Conservation (phyloP, 345 rosid genomes). For the Citrus cavaleriei region DNA sequence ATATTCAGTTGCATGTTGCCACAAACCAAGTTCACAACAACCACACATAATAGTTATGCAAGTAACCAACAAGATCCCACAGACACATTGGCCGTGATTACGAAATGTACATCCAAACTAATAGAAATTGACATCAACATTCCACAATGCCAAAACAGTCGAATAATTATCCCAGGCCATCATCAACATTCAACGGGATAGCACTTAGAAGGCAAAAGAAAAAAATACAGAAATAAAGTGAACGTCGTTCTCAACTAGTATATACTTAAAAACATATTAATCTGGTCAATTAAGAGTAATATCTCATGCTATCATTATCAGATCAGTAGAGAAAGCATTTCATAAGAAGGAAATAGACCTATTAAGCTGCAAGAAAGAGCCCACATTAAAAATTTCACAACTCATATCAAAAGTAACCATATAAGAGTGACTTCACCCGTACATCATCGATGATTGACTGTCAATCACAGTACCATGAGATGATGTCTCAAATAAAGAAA, state of each 20-base stretch:
- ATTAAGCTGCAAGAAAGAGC: not conserved
- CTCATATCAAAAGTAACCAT: not conserved
- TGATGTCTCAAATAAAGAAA: not conserved
- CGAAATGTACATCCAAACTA: not conserved
- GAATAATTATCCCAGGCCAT: not conserved
- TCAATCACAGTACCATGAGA: not conserved
- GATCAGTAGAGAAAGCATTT: not conserved
- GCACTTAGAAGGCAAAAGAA: not conserved
- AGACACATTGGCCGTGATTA: not conserved
- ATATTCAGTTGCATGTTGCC: not conserved
- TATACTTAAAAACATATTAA: constrained; percentile 1
- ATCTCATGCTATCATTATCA: not conserved
- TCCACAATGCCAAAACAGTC: not conserved
- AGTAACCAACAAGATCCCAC: not conserved
- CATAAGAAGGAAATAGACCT: not conserved
- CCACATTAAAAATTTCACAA: not conserved
- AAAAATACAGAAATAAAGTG: not conserved
- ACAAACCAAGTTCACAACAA: not conserved
- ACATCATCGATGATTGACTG: not conserved
- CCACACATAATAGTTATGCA: not conserved
- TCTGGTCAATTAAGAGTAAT: not conserved
- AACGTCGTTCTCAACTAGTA: too few species aligned
- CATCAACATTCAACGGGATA: not conserved
- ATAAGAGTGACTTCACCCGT: not conserved
- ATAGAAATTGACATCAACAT: not conserved